These are phyloP conservation scores for Candida boidinii DNA, from an alignment of 805 yeast genomes.

Conservation along the genomic window DNA sequence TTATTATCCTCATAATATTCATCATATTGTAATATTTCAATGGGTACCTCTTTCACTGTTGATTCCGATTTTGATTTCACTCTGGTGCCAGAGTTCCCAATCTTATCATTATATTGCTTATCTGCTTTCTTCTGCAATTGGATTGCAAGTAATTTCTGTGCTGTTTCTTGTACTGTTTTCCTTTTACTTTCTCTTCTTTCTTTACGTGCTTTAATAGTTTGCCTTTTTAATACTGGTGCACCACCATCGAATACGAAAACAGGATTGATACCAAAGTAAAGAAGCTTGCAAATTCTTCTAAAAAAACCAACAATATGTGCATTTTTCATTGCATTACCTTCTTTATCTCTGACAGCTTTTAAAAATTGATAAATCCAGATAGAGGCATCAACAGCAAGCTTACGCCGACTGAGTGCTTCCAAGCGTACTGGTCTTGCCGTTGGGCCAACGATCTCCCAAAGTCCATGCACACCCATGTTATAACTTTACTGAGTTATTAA, in stretches of 20 bases:
- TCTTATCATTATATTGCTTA: slow-evolving; percentile 3
- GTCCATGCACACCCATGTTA: slow-evolving; percentile 88
- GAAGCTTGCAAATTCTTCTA: slow-evolving; percentile 81
- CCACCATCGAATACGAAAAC: slow-evolving; percentile 95
- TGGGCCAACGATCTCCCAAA: slow-evolving; percentile 90
- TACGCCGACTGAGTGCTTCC: slow-evolving; percentile 71
- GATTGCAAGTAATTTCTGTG: slow-evolving; percentile 69
- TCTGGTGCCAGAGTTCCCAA: neutral
- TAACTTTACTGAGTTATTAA: no score
- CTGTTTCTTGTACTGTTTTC: slow-evolving; percentile 65
- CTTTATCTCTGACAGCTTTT: slow-evolving; percentile 84
- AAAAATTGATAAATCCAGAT: slow-evolving; percentile 97
- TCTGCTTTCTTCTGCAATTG: slow-evolving; percentile 60
- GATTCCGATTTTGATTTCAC: slow-evolving; percentile 3
- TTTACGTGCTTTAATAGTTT: slow-evolving; percentile 66
- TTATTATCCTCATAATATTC: slow-evolving; percentile 30
- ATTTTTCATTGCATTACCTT: slow-evolving; percentile 67
- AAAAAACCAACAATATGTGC: slow-evolving; percentile 96
- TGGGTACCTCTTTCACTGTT: slow-evolving; percentile 7
- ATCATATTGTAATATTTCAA: slow-evolving; percentile 20
- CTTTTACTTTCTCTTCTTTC: slow-evolving; percentile 68
- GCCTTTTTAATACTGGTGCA: slow-evolving; percentile 74
- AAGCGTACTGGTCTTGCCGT: slow-evolving; percentile 84
- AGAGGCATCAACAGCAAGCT: slow-evolving; percentile 93
- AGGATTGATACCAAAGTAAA: slow-evolving; percentile 82